Evolutionary conservation across 306 rosid species (phyloP).

Genomic region (Cicer chorassanicum): DNA sequence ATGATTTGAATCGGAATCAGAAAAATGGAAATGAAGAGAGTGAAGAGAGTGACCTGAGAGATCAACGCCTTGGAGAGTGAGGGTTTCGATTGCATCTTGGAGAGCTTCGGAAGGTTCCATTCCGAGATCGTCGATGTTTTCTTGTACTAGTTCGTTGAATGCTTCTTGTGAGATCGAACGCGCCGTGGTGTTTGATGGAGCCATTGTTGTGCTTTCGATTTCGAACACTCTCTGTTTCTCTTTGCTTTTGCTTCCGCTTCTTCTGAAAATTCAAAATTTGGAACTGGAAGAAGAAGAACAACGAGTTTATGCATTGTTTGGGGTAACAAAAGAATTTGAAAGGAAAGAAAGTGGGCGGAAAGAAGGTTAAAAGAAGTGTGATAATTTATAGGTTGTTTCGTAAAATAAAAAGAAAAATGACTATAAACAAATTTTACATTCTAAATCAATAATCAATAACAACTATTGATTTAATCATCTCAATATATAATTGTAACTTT

Average conservation of each 20-base stretch:
- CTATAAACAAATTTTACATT: no score
- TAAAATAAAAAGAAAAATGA: no score
- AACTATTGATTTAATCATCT: no score
- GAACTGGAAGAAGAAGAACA: no score
- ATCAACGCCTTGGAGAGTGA: slow-evolving; percentile 93
- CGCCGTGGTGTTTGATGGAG: slow-evolving; percentile 57
- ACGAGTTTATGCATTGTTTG: no score
- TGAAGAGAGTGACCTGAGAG: slow-evolving; percentile 64
- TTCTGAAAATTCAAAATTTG: slow-evolving; percentile 8
- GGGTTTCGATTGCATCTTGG: slow-evolving; percentile 79
- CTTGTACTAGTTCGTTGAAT: slow-evolving; percentile 80
- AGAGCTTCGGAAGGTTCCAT: slow-evolving; percentile 95
- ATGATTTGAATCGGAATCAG: background rate
- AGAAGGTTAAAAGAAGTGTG: no score
- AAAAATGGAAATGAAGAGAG: background rate
- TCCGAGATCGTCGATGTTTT: slow-evolving; percentile 86
- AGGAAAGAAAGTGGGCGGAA: no score
- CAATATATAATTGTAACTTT: no score
- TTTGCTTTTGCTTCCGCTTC: slow-evolving; percentile 33
- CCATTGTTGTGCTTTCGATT: slow-evolving; percentile 50
- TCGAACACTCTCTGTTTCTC: background rate
- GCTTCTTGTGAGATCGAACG: slow-evolving; percentile 91
- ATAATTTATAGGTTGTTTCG: no score
- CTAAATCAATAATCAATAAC: no score
- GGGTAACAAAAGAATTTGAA: no score